These are phyloP conservation scores for Dysphania ambrosioides DNA, from an alignment of 148 eudicot species.

Conservation along the genomic window DNA sequence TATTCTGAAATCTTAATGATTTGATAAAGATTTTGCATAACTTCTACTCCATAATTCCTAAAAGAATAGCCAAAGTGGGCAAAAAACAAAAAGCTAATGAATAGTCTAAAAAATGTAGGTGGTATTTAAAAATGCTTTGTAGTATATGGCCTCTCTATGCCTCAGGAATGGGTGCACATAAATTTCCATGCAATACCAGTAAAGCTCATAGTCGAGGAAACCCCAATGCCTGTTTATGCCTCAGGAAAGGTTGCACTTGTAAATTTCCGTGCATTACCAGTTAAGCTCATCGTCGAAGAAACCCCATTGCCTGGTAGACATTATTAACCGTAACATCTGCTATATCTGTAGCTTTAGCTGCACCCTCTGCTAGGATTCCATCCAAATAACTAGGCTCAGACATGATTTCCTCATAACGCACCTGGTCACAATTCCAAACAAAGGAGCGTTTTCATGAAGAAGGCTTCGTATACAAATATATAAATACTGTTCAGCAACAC, in stretches of 20 bases:
- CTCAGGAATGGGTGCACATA: neutral
- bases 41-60: too few relatives aligned
- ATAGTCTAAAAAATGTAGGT: neutral
- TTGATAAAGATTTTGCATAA: too few relatives aligned
- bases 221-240: slow-evolving; percentile 98
- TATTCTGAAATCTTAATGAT: neutral
- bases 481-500: neutral
- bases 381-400: slow-evolving; percentile 68
- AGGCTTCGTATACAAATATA: neutral
- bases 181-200: neutral
- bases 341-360: slow-evolving; percentile 62
- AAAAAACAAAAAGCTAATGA: neutral
- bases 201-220: slow-evolving; percentile 53
- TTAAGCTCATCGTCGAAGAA: slow-evolving; percentile 49
- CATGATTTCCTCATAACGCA: slow-evolving; percentile 65
- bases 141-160: neutral
- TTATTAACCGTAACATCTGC: slow-evolving; percentile 69
- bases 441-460: neutral
- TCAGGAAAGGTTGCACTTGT: neutral
- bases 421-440: slow-evolving; percentile 33
- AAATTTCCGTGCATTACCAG: neutral
- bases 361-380: slow-evolving; percentile 69
- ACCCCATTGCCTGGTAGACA: slow-evolving; percentile 94
- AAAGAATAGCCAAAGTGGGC: neutral
- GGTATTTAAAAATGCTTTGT: neutral